Evolutionary conservation across 2,329 filamentous ascomycete genomes (phyloP), one percentile per base, ranked within the genome.

Genomic region (Diplocarpon rosae): DNA sequence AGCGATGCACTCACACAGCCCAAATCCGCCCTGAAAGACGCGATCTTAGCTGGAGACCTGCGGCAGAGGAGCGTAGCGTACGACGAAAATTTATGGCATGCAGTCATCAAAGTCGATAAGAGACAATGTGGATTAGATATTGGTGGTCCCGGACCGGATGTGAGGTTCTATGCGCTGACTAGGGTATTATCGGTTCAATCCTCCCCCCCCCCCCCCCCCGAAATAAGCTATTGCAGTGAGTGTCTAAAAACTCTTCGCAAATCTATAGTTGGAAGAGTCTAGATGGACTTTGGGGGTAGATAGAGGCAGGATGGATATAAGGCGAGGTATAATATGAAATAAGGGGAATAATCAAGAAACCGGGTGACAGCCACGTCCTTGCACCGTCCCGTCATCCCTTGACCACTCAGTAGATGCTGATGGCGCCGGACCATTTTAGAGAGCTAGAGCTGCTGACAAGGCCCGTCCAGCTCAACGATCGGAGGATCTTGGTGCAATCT

Each of bases 11-110:
- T 10, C 24, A 27, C 32, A 39, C 39, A 46, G 33, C 32, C 39
- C 40, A 43, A 16, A 32, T 43, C 24, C 37, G 36, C 36, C 45
- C 39, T 38, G 29, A 34, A 36, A 17, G 28, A 38, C 20, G 39
- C 36, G 10, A 34, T 42, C 10, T 46, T 12, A 42, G 35, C 15
- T 39, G 27, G 27, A 7, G 14, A 20, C 29, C 5, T 32, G 16
- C 33, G 39, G 39, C 30, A 47, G 33, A 31, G 24, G 35, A 42
- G 38, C 20, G 34, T 34, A 39, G 39, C 34, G 39, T 17, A 36
- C 35, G 39, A 42, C 20, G 27, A 20, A 42, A 29, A 29, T 17
- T 17, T 31, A 42, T 35, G 24, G 20, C 32, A 42, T 35, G 31
- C 39, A 42, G 12, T 32, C 39, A 28, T 29, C 31, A 37, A 24